A percentile compares a stretch with the other conserved stretches of the same genome.
Evolutionary conservation across 441 rosid genomes (phyloP).

Genomic region (Populus trichocarpa): DNA sequence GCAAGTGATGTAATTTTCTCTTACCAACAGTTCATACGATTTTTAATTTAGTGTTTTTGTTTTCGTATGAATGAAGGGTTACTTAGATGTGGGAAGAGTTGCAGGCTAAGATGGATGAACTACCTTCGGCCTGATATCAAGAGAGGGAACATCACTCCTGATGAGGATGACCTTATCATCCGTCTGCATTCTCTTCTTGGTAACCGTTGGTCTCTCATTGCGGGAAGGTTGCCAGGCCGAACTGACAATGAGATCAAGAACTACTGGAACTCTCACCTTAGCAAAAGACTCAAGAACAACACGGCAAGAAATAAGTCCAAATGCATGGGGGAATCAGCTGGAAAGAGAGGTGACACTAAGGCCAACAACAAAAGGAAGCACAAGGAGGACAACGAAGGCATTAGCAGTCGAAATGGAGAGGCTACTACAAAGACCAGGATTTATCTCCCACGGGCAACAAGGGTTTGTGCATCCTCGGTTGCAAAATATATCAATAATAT

Average conservation of each 20-base stretch:
- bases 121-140: constrained; percentile 61
- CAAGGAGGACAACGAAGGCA: constrained; percentile 8
- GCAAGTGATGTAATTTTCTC: constrained; percentile 3
- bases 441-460: constrained; percentile 34
- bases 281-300: constrained; percentile 40
- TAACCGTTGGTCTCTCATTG: constrained; percentile 79
- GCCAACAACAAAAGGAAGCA: background rate
- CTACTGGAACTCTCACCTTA: constrained; percentile 75
- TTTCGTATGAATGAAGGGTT: constrained; percentile 32
- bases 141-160: constrained; percentile 65
- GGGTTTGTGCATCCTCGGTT: constrained; percentile 19
- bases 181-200: constrained; percentile 45
- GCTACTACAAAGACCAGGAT: constrained; percentile 14
- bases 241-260: constrained; percentile 78
- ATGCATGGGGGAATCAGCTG: background rate
- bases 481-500: background rate
- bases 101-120: constrained; percentile 61
- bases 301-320: background rate
- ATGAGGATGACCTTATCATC: constrained; percentile 60
- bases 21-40: background rate
- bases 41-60: background rate
- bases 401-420: background rate
- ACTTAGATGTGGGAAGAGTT: constrained; percentile 59
- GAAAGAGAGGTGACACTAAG: background rate
- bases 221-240: constrained; percentile 84